Percentiles rank a stretch among this genome's conserved stretches.
These are phyloP conservation scores for Malassezia furfur DNA, from an alignment of 1,284 basidiomycete genomes.

Conservation along the genomic window DNA sequence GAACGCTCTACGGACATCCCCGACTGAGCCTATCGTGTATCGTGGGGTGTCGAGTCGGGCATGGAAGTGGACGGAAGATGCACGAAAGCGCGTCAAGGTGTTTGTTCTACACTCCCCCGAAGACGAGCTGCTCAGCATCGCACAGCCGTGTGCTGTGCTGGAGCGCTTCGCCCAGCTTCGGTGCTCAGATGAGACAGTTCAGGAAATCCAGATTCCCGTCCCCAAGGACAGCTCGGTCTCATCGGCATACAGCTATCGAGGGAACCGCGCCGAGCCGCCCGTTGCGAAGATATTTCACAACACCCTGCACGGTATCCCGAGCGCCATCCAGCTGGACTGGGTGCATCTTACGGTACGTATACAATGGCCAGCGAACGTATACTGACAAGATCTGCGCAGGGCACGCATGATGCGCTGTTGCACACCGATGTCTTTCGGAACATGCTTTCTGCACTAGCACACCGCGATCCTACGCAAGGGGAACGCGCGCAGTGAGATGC, in stretches of 20 bases:
- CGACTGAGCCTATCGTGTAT: not conserved
- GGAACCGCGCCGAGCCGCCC: not conserved
- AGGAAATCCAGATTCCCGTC: not conserved
- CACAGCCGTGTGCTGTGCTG: not conserved
- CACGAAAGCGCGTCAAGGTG: not conserved
- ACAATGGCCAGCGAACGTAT: not conserved
- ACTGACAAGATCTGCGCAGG: not conserved
- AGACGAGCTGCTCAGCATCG: constrained; percentile 2
- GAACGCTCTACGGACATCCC: not conserved
- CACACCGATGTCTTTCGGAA: not conserved
- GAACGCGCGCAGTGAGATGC: too few relatives aligned
- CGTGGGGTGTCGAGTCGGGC: not conserved
- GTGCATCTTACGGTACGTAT: not conserved
- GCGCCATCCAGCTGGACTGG: not conserved
- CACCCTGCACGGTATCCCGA: not conserved
- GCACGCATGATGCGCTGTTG: not conserved
- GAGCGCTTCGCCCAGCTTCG: not conserved
- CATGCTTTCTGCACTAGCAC: not conserved
- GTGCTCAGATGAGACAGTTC: not conserved
- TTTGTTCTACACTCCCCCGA: not conserved
- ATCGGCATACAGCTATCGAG: not conserved
- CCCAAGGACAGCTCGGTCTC: not conserved
- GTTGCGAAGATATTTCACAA: not conserved
- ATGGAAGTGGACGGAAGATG: not conserved
- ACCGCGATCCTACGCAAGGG: not conserved